Conservation (phyloP, 805 yeast genomes). For the Ogataea philodendri region DNA sequence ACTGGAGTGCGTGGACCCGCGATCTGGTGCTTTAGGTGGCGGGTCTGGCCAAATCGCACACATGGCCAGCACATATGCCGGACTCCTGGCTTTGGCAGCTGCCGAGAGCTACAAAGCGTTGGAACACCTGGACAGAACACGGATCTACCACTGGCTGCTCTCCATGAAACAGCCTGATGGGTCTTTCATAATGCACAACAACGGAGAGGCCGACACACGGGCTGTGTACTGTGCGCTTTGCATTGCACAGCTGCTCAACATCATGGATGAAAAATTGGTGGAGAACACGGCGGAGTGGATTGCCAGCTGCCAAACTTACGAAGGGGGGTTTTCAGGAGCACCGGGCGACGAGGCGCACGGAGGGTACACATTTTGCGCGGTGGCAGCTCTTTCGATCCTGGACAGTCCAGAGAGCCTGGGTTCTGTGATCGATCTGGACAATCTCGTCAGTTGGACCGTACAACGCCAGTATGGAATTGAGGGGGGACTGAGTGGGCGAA, state of each 20-base stretch:
- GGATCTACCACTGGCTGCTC: conserved; percentile 63
- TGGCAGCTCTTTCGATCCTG: conserved; percentile 57
- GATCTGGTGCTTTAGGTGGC: conserved; percentile 78
- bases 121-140: conserved; percentile 42
- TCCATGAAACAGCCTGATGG: conserved; percentile 67
- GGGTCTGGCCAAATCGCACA: conserved; percentile 83
- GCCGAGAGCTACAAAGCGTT: conserved; percentile 42
- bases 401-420: conserved; percentile 39
- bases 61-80: conserved; percentile 81
- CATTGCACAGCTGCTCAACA: conserved; percentile 61
- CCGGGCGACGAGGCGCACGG: conserved; percentile 94
- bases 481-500: conserved; percentile 86
- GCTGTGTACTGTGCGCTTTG: conserved; percentile 86
- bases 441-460: conserved; percentile 63
- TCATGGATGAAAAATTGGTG: conserved; percentile 59
- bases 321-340: conserved; percentile 91
- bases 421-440: conserved; percentile 40
- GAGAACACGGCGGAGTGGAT: conserved; percentile 60
- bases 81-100: conserved; percentile 57
- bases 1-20: conserved; percentile 29
- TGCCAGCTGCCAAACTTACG: conserved; percentile 75
- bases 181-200: conserved; percentile 67
- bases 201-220: conserved; percentile 85
- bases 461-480: conserved; percentile 70
- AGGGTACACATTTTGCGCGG: conserved; percentile 91